These are phyloP conservation scores for Penicillium sp. DNA, from an alignment of 2,329 filamentous ascomycete species.

Conservation along the genomic window DNA sequence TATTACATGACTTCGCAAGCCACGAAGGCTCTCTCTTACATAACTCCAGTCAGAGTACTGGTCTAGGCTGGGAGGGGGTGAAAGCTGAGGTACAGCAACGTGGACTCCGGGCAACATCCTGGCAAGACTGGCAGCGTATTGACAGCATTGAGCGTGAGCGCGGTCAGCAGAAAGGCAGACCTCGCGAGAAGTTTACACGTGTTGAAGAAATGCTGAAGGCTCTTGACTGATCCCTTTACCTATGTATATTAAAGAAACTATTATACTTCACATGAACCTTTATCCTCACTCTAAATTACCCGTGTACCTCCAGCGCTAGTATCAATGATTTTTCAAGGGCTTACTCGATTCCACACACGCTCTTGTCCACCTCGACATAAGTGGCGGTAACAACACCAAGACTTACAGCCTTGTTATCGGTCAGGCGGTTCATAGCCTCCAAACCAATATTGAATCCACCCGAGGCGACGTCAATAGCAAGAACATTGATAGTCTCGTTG, in stretches of 20 bases:
- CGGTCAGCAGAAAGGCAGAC: constrained; percentile 69
- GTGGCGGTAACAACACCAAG: constrained; percentile 44
- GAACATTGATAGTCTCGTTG: constrained; percentile 46
- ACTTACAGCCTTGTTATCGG: constrained; percentile 44
- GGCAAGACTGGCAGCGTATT: constrained; percentile 85
- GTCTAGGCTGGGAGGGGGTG: constrained; percentile 75
- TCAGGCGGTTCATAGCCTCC: constrained; percentile 51
- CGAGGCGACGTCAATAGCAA: constrained; percentile 49
- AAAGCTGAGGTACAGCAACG: constrained; percentile 57
- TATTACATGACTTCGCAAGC: constrained; percentile 72
- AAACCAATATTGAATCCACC: constrained; percentile 53
- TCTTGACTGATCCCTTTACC: constrained; percentile 17
- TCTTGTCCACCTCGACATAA: constrained; percentile 24
- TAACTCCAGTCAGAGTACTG: constrained; percentile 38
- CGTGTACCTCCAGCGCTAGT: not conserved
- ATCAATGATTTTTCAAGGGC: not conserved
- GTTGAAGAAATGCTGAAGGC: constrained; percentile 60
- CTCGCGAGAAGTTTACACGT: constrained; percentile 66
- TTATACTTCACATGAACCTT: not conserved
- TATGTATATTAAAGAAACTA: constrained; percentile 4
- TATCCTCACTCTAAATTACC: not conserved
- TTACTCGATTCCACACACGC: not conserved
- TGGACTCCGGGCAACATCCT: constrained; percentile 66
- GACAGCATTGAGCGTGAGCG: constrained; percentile 72
- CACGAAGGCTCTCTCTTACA: constrained; percentile 47